Evolutionary conservation across 2,329 filamentous ascomycete genomes (phyloP).

Genomic region (Paecilomyces sp.): DNA sequence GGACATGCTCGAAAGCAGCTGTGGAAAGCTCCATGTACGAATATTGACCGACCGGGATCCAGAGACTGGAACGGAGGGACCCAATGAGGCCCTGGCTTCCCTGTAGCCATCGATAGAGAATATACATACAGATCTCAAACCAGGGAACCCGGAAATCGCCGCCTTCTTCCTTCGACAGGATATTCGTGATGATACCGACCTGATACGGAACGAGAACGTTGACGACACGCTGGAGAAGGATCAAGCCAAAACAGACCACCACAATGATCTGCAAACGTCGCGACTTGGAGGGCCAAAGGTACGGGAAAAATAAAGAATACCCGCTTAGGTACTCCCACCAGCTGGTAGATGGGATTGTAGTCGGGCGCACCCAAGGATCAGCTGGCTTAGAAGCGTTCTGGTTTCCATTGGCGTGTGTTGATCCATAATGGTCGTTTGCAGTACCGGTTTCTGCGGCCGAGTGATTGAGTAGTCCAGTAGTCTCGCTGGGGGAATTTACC

Average conservation of each 20-base stretch:
- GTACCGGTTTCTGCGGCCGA: conserved; percentile 38
- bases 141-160: conserved; percentile 57
- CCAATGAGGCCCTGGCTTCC: conserved; percentile 83
- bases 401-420: conserved; percentile 34
- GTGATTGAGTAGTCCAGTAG: conserved; percentile 34
- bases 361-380: conserved; percentile 82
- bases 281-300: conserved; percentile 88
- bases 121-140: conserved; percentile 67
- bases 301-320: conserved; percentile 91
- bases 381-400: conserved; percentile 38
- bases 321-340: conserved; percentile 96
- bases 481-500: conserved; percentile 35
- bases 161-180: conserved; percentile 55
- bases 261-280: conserved; percentile 69
- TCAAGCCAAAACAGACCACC: conserved; percentile 70
- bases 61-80: conserved; percentile 72
- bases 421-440: conserved; percentile 47
- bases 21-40: conserved; percentile 92
- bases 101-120: conserved; percentile 73
- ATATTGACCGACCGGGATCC: conserved; percentile 96
- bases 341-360: conserved; percentile 74
- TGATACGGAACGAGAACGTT: conserved; percentile 82
- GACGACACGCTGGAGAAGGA: conserved; percentile 72
- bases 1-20: conserved; percentile 94
- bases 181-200: conserved; percentile 71